phyloP scores from a whole-genome alignment of 352 stramenopile species.

The Stephanocyclus meneghinianus region DNA sequence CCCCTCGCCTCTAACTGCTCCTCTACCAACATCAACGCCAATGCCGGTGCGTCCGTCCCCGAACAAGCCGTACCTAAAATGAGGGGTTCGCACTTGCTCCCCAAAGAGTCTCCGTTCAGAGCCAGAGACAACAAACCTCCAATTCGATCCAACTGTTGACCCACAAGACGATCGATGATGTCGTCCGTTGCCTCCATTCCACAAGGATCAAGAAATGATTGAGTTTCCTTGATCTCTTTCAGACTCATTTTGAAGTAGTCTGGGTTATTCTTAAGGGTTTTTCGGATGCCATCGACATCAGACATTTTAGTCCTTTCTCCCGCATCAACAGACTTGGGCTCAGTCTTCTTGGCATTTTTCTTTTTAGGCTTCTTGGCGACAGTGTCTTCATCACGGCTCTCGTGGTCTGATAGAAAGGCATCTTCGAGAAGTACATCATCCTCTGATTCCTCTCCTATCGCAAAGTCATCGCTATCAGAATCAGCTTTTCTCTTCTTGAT shows the following conservation, averaged over 20 bases:
- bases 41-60: conserved; percentile 74
- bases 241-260: conserved; percentile 14
- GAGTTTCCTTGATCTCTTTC: conserved; percentile 28
- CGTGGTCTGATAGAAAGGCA: not conserved
- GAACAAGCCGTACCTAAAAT: conserved; percentile 64
- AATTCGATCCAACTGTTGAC: conserved; percentile 57
- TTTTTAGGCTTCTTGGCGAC: conserved; percentile 7
- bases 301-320: conserved; percentile 16
- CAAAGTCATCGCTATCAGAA: conserved; percentile 20
- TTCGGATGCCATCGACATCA: conserved; percentile 26
- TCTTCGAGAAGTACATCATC: conserved; percentile 12
- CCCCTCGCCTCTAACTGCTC: conserved; percentile 49
- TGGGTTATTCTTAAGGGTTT: conserved; percentile 34
- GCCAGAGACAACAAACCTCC: conserved; percentile 31
- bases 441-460: conserved; percentile 15
- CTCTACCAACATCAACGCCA: conserved; percentile 65
- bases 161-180: conserved; percentile 63
- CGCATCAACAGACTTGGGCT: conserved; percentile 22
- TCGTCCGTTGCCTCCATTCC: conserved; percentile 70
- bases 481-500: conserved; percentile 18
- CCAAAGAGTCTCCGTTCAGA: conserved; percentile 19
- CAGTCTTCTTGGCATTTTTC: conserved; percentile 15
- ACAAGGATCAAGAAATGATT: conserved; percentile 64
- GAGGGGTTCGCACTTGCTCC: conserved; percentile 24
- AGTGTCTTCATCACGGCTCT: conserved; percentile 7